phyloP scores from a whole-genome alignment of 768 basidiomycete species.

The Saitozyma podzolica region DNA sequence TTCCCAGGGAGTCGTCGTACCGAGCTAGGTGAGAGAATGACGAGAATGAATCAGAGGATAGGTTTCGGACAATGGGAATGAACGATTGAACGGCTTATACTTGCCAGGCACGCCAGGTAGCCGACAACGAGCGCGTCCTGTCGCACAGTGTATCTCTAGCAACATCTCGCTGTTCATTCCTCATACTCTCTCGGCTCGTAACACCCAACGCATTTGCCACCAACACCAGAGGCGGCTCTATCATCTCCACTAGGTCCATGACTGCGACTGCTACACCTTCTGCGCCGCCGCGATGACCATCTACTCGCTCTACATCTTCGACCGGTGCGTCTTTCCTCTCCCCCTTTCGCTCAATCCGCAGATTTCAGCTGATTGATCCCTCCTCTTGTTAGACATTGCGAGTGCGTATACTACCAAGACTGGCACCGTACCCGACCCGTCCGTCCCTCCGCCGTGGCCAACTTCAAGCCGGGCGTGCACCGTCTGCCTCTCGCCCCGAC shows the following conservation, averaged over 20 bases:
- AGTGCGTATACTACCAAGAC: slow-evolving; percentile 91
- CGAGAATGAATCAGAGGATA: neutral
- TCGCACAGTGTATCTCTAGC: neutral
- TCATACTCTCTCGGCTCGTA: too few relatives aligned
- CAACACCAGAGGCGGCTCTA: too few relatives aligned
- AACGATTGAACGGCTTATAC: too few relatives aligned
- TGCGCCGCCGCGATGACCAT: slow-evolving; percentile 69
- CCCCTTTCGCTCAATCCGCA: neutral
- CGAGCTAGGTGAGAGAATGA: neutral
- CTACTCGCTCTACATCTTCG: slow-evolving; percentile 88
- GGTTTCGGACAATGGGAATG: too few relatives aligned
- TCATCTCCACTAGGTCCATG: too few relatives aligned
- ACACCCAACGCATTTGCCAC: too few relatives aligned
- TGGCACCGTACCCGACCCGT: slow-evolving; percentile 80
- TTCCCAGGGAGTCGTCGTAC: neutral
- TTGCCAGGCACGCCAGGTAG: neutral
- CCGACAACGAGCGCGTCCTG: neutral
- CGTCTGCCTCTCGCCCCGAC: slow-evolving; percentile 60
- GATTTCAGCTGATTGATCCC: neutral
- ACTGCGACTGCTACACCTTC: neutral
- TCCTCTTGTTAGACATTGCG: slow-evolving; percentile 68
- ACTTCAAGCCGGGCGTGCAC: slow-evolving; percentile 76
- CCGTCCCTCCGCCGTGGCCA: slow-evolving; percentile 66
- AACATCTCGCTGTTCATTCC: neutral
- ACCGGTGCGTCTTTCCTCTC: slow-evolving; percentile 59